Conservation (phyloP, 2,329 filamentous ascomycete genomes). For the Magnaporthiopsis incrustans region DNA sequence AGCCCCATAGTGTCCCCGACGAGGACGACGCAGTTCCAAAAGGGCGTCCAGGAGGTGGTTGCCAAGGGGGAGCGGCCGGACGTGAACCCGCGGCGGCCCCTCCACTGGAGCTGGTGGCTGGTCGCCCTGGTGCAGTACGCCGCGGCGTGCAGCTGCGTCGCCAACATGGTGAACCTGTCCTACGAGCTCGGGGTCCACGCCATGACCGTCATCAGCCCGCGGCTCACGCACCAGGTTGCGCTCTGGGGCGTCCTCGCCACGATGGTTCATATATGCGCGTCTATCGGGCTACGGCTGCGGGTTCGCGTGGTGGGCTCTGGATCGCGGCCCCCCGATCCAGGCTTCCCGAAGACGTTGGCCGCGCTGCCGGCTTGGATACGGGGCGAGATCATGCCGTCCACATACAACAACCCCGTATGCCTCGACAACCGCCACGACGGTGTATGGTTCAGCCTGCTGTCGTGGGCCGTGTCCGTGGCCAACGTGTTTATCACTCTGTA, state of each 20-base stretch:
- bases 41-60: not conserved
- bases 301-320: not conserved
- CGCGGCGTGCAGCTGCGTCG: constrained; percentile 14
- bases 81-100: not conserved
- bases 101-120: not conserved
- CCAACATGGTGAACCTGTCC: constrained; percentile 18
- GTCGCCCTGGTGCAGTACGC: constrained; percentile 15
- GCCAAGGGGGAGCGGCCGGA: not conserved
- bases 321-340: not conserved
- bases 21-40: not conserved
- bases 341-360: not conserved
- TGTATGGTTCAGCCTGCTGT: not conserved
- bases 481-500: constrained; percentile 7
- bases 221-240: constrained; percentile 15
- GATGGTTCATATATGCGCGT: constrained; percentile 9
- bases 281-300: constrained; percentile 1
- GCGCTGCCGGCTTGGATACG: constrained; percentile 11
- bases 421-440: not conserved
- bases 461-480: not conserved
- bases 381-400: constrained; percentile 14
- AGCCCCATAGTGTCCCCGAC: not conserved
- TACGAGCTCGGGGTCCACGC: constrained; percentile 19
- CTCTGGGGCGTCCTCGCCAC: constrained; percentile 19
- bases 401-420: constrained; percentile 11
- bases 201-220: constrained; percentile 18